Percentiles rank a stretch among this genome's conserved stretches.
Evolutionary conservation across 2,329 filamentous ascomycete genomes (phyloP).

Genomic region (Fusarium nisikadoi): DNA sequence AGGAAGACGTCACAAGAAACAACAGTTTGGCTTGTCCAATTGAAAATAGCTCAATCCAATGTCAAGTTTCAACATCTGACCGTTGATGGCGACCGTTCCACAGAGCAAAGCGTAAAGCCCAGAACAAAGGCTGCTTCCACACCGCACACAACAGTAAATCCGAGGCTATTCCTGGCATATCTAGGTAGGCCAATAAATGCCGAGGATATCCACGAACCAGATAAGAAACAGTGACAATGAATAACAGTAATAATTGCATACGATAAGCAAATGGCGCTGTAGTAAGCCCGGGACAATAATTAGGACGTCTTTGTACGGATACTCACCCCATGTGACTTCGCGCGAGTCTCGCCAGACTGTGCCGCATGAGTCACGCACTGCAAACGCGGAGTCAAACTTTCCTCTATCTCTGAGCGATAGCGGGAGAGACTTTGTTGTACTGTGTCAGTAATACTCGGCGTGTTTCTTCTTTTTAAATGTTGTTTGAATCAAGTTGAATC

Average conservation of each 20-base stretch:
- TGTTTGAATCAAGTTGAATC: not conserved
- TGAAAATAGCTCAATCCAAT: not conserved
- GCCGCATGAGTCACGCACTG: conserved; percentile 43
- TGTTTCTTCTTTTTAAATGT: conserved; percentile 4
- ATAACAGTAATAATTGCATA: not conserved
- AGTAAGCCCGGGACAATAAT: conserved; percentile 22
- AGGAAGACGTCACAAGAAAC: not conserved
- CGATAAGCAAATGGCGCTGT: conserved; percentile 3
- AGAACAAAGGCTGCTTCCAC: not conserved
- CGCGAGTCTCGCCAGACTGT: conserved; percentile 42
- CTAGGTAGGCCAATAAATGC: not conserved
- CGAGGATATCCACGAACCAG: not conserved
- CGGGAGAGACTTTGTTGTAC: not conserved
- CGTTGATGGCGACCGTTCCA: not conserved
- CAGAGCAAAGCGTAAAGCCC: not conserved
- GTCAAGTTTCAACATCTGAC: not conserved
- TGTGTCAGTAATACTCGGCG: not conserved
- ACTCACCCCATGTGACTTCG: conserved; percentile 45
- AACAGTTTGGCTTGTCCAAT: not conserved
- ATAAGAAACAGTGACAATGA: not conserved
- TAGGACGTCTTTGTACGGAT: not conserved
- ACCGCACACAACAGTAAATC: not conserved
- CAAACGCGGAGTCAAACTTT: conserved; percentile 15
- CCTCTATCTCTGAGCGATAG: conserved; percentile 20
- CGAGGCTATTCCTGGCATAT: not conserved